Evolutionary conservation across 768 basidiomycete species (phyloP).

Genomic region (Suillus sp.): DNA sequence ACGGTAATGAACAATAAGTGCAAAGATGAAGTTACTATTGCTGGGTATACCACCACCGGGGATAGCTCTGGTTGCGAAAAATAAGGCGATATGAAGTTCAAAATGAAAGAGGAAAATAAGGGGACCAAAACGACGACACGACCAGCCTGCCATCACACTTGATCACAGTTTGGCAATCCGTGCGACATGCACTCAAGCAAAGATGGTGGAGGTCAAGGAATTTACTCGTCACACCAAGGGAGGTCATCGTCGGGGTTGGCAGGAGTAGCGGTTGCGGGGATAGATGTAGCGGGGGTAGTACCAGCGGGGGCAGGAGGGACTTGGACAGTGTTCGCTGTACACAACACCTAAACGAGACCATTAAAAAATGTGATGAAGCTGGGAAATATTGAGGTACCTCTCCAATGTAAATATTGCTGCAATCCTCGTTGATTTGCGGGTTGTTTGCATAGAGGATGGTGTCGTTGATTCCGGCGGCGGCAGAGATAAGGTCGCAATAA

Average conservation of each 20-base stretch:
- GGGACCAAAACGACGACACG: slow-evolving; percentile 23
- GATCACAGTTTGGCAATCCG: slow-evolving; percentile 18
- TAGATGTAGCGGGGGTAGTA: slow-evolving; percentile 24
- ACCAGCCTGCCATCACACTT: slow-evolving; percentile 28
- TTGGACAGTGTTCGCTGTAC: slow-evolving; percentile 42
- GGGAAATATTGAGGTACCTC: slow-evolving; percentile 50
- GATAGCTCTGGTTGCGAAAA: slow-evolving; percentile 13
- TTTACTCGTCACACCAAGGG: slow-evolving; percentile 52
- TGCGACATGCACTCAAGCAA: slow-evolving; percentile 1
- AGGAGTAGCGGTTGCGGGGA: slow-evolving; percentile 37
- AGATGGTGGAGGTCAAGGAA: slow-evolving; percentile 2
- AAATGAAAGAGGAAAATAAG: slow-evolving; percentile 2
- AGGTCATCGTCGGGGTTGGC: slow-evolving; percentile 41
- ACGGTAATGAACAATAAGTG: slow-evolving; percentile 16
- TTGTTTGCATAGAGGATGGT: slow-evolving; percentile 68
- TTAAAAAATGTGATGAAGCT: background rate
- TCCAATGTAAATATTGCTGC: slow-evolving; percentile 72
- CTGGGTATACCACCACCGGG: slow-evolving; percentile 30
- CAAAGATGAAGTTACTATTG: slow-evolving; percentile 9
- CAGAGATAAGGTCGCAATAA: slow-evolving; percentile 55
- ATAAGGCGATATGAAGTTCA: background rate
- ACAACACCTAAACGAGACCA: slow-evolving; percentile 49
- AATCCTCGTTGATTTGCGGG: slow-evolving; percentile 62
- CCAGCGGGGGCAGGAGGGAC: slow-evolving; percentile 48
- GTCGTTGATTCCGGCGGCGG: slow-evolving; percentile 44